A percentile compares a stretch with the other conserved stretches of the same genome.
These are phyloP conservation scores for Guillardia theta DNA, from an alignment of 78 protist species.

Conservation along the genomic window DNA sequence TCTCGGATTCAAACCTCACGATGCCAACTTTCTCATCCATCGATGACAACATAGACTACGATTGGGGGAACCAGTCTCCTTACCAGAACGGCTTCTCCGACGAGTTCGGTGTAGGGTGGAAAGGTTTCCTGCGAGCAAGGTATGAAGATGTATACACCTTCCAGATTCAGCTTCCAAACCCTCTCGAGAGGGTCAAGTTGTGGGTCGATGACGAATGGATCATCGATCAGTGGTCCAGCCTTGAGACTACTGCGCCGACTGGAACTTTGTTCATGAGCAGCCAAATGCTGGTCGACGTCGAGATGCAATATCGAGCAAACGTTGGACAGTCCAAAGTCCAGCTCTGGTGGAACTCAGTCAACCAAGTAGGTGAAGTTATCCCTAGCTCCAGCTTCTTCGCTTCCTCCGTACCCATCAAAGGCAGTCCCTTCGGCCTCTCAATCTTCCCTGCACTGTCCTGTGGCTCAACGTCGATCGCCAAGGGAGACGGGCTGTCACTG, in stretches of 20 bases:
- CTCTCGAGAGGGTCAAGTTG: background rate
- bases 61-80: background rate
- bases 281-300: background rate
- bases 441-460: background rate
- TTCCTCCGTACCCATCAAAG: background rate
- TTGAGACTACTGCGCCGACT: background rate
- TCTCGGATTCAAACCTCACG: background rate
- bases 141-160: background rate
- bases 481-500: background rate
- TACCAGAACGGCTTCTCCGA: background rate
- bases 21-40: background rate
- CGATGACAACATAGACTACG: background rate
- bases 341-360: background rate
- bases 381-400: background rate
- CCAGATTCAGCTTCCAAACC: background rate
- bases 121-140: background rate
- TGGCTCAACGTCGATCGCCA: background rate
- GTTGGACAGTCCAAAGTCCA: background rate
- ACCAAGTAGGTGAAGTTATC: background rate
- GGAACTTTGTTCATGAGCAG: background rate
- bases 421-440: background rate
- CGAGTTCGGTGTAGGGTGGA: background rate
- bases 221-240: background rate
- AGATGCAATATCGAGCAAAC: background rate
- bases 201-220: constrained; percentile 23